Evolutionary conservation across 257 asterid genomes (phyloP).

Genomic region (Coffea canephora): DNA sequence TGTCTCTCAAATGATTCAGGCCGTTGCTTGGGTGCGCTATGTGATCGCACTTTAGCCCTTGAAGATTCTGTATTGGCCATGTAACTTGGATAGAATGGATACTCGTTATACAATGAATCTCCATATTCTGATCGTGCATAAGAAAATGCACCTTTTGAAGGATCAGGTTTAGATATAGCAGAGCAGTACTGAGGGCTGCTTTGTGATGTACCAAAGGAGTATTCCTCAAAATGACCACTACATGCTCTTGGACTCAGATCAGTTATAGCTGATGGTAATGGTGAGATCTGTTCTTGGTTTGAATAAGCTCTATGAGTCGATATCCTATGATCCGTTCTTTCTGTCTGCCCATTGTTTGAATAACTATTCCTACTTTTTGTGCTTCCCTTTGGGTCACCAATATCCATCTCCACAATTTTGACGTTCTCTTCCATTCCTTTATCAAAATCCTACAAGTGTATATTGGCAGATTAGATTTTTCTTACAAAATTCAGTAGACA

Average conservation of each 20-base stretch:
- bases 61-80: constrained; percentile 96
- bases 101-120: constrained; percentile 59
- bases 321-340: constrained; percentile 36
- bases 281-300: constrained; percentile 60
- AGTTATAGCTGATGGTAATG: constrained; percentile 56
- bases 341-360: constrained; percentile 51
- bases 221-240: constrained; percentile 74
- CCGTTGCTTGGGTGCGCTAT: constrained; percentile 96
- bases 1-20: constrained; percentile 78
- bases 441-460: constrained; percentile 47
- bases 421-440: constrained; percentile 66
- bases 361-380: constrained; percentile 61
- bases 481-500: background rate
- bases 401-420: constrained; percentile 93
- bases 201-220: constrained; percentile 54
- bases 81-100: constrained; percentile 69
- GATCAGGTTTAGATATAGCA: constrained; percentile 59
- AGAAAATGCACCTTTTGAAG: constrained; percentile 33
- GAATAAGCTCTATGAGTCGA: constrained; percentile 30
- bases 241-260: constrained; percentile 65
- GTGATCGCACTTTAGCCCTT: constrained; percentile 83
- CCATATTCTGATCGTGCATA: constrained; percentile 66
- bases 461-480: constrained; percentile 2
- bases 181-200: constrained; percentile 82
- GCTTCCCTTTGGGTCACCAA: constrained; percentile 56